Evolutionary conservation across 305 asterid species (phyloP), one percentile per base, ranked within the genome.

Genomic region (Fraxinus baroniana): DNA sequence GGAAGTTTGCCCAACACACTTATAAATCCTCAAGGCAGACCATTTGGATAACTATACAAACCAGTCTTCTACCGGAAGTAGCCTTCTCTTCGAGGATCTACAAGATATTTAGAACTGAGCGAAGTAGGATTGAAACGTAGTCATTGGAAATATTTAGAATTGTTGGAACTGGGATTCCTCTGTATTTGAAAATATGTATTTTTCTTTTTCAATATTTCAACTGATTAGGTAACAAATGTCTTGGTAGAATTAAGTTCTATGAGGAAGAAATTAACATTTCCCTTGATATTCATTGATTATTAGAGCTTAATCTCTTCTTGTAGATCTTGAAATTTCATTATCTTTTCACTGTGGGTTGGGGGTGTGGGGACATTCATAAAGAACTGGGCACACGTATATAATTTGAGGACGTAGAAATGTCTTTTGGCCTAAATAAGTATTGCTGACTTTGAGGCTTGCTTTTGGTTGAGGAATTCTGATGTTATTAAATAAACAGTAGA

Each of bases 381-480:
- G 70, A 60, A 60, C 70, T 20, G 20, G 30, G 30, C 13, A 60
- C 70, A 13, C 70, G 28, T 60, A 2, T 60, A 5, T 18, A 55
- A 55, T 55, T 55, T 55, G 66, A 18, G 66, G 66, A 60, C 70
- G 3, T 10, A 26, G 73, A 22, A 64, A 66, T 66, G 73, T 66
- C 36, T 62, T 33, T 8, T 62, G 72, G 32, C 72, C 72, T 20
- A 20, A 20, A 6, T 24, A 24, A 62, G 33, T 22, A 18, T 57
- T n/a, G 70, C 24, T 55, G 35, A 9, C 62, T 18, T 78, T 60
- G 12, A 60, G 74, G 55, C 13, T 55, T 33, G 33, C 49, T 60
- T 46, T 78, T 57, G n/a, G 77, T 20, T 74, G 55, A 60, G 57
- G 3, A 22, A 52, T 74, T 74, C 30, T 74, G 79, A 74, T 60